Evolutionary conservation across 805 yeast genomes (phyloP).

Genomic region (Barnettozyma wickerhamii): DNA sequence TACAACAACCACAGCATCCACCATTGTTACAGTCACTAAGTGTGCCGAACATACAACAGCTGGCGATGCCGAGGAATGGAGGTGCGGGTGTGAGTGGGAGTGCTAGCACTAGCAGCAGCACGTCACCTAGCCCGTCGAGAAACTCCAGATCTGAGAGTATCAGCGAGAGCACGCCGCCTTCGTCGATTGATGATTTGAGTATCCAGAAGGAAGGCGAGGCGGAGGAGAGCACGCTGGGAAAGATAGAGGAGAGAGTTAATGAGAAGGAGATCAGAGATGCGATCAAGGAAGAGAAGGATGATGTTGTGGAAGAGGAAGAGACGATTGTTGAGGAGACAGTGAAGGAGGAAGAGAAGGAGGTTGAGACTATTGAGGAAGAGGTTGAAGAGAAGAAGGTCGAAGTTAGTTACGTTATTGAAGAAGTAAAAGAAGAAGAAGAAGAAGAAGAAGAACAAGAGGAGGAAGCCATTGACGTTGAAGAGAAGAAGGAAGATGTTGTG

Average conservation of each 20-base stretch:
- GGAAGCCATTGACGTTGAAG: not conserved
- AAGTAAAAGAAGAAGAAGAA: not conserved
- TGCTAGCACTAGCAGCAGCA: too few species aligned
- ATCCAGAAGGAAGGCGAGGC: slow-evolving; percentile 2
- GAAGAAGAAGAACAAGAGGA: not conserved
- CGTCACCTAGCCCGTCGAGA: slow-evolving; percentile 26
- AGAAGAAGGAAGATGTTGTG: not conserved
- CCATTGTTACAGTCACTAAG: too few species aligned
- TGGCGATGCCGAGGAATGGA: too few species aligned
- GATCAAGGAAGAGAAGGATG: not conserved
- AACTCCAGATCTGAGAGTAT: slow-evolving; percentile 23
- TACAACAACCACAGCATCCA: not conserved
- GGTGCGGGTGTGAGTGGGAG: too few species aligned
- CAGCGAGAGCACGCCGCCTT: slow-evolving; percentile 26
- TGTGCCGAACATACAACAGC: too few species aligned
- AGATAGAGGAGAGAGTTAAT: slow-evolving; percentile 23
- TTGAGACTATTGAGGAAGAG: not conserved
- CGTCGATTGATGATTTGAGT: slow-evolving; percentile 25
- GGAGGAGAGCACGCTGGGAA: slow-evolving; percentile 12
- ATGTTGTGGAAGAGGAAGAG: not conserved
- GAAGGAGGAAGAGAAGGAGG: not conserved
- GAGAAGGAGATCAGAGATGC: too few species aligned
- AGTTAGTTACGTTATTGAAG: not conserved
- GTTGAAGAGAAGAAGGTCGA: not conserved
- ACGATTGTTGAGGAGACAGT: too few species aligned